These are phyloP conservation scores for Citrus hindsii DNA, from an alignment of 345 rosid genomes.

Conservation along the genomic window DNA sequence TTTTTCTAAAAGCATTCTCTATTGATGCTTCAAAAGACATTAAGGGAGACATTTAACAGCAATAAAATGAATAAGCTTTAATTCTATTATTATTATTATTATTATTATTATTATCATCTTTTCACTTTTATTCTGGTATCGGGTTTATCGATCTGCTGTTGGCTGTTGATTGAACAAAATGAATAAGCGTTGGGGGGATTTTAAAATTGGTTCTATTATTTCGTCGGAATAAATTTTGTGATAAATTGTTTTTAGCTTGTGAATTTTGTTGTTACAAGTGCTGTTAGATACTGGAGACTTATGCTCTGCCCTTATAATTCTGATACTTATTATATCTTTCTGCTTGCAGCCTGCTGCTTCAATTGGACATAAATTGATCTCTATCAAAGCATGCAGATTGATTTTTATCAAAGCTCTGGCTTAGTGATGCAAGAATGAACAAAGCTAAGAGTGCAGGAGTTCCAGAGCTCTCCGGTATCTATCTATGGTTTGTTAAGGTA, in stretches of 20 bases:
- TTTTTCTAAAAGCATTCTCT: too few relatives aligned
- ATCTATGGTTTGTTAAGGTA: not conserved
- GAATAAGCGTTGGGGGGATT: not conserved
- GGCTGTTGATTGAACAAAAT: not conserved
- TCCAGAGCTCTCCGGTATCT: not conserved
- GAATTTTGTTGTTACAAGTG: not conserved
- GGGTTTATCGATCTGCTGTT: too few relatives aligned
- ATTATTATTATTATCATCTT: too few relatives aligned
- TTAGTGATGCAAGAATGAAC: conserved; percentile 2
- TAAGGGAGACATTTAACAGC: not conserved
- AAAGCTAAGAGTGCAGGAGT: not conserved
- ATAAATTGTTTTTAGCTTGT: not conserved
- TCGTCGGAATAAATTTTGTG: not conserved
- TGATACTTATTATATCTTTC: conserved; percentile 6
- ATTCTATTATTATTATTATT: too few relatives aligned
- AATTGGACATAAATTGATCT: conserved; percentile 39
- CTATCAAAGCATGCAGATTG: not conserved
- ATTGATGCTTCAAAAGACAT: not conserved
- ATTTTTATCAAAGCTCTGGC: not conserved
- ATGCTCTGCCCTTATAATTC: not conserved
- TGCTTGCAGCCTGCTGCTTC: conserved; percentile 41
- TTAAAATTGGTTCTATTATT: not conserved
- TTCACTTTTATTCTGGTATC: too few relatives aligned
- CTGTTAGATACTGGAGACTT: not conserved
- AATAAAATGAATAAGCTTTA: too few relatives aligned